Evolutionary conservation across 2,329 filamentous ascomycete genomes (phyloP), one percentile per base, ranked within the genome.

Genomic region (Phaeosphaeriaceae sp.): DNA sequence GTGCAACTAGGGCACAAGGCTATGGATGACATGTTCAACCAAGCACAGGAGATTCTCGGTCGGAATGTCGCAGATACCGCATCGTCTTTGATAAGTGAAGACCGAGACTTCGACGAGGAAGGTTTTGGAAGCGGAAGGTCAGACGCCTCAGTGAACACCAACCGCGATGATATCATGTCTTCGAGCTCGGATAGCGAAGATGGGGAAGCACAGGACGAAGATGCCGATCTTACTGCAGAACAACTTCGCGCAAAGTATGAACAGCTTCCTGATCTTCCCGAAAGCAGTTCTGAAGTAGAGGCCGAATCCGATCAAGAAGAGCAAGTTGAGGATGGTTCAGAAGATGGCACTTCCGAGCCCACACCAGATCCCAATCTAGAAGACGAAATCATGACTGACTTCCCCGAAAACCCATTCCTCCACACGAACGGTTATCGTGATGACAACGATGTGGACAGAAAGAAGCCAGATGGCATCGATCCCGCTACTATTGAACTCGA

Each of bases 11-110:
- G 78, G 39, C 79, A 80, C 74, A 86, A 84, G 65, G 90, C 86
- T 40, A 80, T 89, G 64, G 90, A 87, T 62, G 85, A 87, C 75
- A 89, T 85, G 61, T 87, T 89, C 62, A 88, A 87, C 53, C 80
- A 87, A 48, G 89, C 87, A 0, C 87, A 88, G 53, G 36, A 71
- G 49, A 73, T 70, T 33, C 54, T 72, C 3, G 71, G 67, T 6
- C 64, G 69, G 6, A 67, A 66, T 13, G 58, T 58, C 28, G 59
- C 66, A 6, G 72, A 71, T 40, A 70, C 67, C 1, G 77, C 71
- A 9, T 67, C 69, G 11, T 70, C 72, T 11, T 64, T 70, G 17
- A 61, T 74, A 17, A 74, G 71, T 56, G 67, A 76, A 64, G 71
- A 74, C 29, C 65, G 64, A 15, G 72, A 71, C n/a, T 66, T 66